phyloP scores from a whole-genome alignment of 225 moss, liverwort and hornwort species.

The Straminergon stramineum region DNA sequence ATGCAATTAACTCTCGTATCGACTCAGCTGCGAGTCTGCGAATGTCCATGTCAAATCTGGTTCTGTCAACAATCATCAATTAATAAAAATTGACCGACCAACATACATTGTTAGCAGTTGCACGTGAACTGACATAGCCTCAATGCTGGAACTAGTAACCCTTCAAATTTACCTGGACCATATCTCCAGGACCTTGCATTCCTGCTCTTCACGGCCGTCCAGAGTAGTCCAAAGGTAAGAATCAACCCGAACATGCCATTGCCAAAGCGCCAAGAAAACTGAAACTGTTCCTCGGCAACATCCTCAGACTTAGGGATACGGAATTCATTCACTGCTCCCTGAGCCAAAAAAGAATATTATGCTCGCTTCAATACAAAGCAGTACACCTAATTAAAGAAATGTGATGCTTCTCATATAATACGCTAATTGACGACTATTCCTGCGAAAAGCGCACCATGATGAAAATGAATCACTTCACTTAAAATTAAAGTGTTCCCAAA shows the following conservation, averaged over 20 bases:
- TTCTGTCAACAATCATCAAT: not conserved
- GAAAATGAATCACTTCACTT: not conserved
- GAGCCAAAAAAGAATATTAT: not conserved
- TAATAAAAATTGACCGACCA: not conserved
- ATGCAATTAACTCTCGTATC: not conserved
- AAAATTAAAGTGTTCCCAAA: not conserved
- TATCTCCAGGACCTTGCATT: slow-evolving; percentile 64
- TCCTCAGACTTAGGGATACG: slow-evolving; percentile 35
- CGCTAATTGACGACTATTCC: not conserved
- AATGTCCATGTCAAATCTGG: not conserved
- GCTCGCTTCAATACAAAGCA: not conserved
- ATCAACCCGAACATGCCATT: slow-evolving; percentile 77
- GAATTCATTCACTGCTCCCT: slow-evolving; percentile 67
- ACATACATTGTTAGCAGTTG: not conserved
- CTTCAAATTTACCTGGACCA: slow-evolving; percentile 41
- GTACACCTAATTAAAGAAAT: not conserved
- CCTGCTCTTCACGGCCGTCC: slow-evolving; percentile 55
- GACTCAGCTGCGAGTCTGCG: not conserved
- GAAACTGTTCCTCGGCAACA: slow-evolving; percentile 33
- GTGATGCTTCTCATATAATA: not conserved
- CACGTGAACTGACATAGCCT: not conserved
- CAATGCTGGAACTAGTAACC: not conserved
- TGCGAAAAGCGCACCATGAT: not conserved
- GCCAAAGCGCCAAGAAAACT: slow-evolving; percentile 63
- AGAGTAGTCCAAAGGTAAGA: slow-evolving; percentile 64